phyloP scores from a whole-genome alignment of 306 rosid species.

The Prunus padus region DNA sequence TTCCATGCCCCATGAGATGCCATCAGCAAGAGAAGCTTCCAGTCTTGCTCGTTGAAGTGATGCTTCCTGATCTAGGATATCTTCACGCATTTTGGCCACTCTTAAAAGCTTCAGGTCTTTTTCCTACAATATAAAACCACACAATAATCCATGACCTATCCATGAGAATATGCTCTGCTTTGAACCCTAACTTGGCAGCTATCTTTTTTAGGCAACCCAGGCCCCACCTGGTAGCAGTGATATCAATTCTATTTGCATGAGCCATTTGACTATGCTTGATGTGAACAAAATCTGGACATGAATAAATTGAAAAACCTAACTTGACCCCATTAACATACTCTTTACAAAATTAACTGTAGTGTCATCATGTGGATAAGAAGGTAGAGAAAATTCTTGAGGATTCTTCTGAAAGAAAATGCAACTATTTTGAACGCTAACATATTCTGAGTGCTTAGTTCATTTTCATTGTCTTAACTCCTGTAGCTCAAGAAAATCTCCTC shows the following conservation, averaged over 20 bases:
- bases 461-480: not conserved
- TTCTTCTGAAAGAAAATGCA: not conserved
- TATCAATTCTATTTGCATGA: not conserved
- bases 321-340: not conserved
- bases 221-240: not conserved
- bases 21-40: constrained; percentile 80
- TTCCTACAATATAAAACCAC: constrained; percentile 50
- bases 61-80: constrained; percentile 75
- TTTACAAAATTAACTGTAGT: not conserved
- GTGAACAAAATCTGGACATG: not conserved
- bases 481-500: not conserved
- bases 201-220: not conserved
- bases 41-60: constrained; percentile 81
- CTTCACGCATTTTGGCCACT: constrained; percentile 63
- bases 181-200: not conserved
- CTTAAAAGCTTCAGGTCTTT: constrained; percentile 48
- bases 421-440: no score
- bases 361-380: not conserved
- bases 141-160: not conserved
- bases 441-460: not conserved
- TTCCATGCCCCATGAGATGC: constrained; percentile 96
- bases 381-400: not conserved
- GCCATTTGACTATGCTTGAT: not conserved
- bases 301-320: not conserved
- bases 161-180: not conserved